Conservation (phyloP, 371 early-diverging fungal species). For the Smittium mucronatum region DNA sequence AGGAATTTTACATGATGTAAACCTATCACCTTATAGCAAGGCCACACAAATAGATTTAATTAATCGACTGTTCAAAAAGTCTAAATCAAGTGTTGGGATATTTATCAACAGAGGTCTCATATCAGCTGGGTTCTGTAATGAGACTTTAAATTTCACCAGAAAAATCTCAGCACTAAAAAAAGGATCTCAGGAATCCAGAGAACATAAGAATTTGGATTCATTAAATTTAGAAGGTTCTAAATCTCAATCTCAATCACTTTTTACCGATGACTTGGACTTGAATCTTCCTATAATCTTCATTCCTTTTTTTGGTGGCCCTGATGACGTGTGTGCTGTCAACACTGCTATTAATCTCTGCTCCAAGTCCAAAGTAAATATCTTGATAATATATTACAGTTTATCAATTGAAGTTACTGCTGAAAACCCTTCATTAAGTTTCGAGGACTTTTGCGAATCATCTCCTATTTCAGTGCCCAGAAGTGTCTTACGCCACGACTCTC, state of each 20-base stretch:
- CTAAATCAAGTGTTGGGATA: constrained; percentile 38
- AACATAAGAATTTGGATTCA: not conserved
- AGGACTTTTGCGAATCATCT: not conserved
- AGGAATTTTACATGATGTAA: constrained; percentile 9
- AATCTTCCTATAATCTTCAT: constrained; percentile 24
- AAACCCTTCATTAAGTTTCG: not conserved
- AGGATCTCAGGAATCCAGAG: not conserved
- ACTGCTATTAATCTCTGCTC: constrained; percentile 27
- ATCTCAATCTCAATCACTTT: not conserved
- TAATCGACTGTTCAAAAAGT: constrained; percentile 29
- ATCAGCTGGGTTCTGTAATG: constrained; percentile 9
- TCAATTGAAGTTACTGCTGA: not conserved
- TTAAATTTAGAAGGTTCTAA: not conserved
- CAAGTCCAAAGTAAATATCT: constrained; percentile 18
- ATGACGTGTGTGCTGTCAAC: constrained; percentile 42
- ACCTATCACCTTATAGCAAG: constrained; percentile 17
- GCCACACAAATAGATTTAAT: constrained; percentile 37
- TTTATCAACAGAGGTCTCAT: constrained; percentile 65
- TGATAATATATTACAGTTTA: not conserved
- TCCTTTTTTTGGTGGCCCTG: constrained; percentile 47
- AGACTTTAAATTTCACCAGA: not conserved
- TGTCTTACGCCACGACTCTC: not conserved
- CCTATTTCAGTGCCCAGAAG: not conserved
- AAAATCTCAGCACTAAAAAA: constrained; percentile 7
- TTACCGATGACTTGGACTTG: not conserved